phyloP scores from a whole-genome alignment of 192 early-diverging fungal genomes.

The Lobosporangium transversale region DNA sequence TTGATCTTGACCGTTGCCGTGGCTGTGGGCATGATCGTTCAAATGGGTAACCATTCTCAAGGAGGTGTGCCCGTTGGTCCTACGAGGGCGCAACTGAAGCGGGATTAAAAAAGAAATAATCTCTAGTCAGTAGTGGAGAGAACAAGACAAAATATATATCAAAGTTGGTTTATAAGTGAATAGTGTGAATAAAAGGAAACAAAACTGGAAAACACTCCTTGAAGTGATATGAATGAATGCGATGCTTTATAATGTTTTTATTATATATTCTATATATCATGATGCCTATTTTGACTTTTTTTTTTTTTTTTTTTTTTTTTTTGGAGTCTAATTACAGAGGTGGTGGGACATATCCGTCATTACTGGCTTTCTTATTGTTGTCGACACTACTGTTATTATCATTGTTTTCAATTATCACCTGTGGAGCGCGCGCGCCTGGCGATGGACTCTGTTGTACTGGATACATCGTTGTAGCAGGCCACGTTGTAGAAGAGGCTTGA shows the following conservation, averaged over 20 bases:
- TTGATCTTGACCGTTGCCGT: constrained; percentile 22
- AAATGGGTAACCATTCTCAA: constrained; percentile 42
- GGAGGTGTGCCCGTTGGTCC: constrained; percentile 50
- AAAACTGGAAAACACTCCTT: too few relatives aligned
- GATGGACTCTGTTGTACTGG: constrained; percentile 11
- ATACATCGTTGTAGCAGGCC: background rate
- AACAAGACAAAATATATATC: too few relatives aligned
- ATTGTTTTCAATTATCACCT: constrained; percentile 16
- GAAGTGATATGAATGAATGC: too few relatives aligned
- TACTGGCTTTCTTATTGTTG: background rate
- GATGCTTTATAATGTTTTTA: constrained; percentile 2
- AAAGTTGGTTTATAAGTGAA: too few relatives aligned
- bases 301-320: too few relatives aligned
- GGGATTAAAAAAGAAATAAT: constrained; percentile 26
- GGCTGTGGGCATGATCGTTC: constrained; percentile 35
- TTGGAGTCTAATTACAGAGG: constrained; percentile 12
- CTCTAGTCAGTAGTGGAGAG: too few relatives aligned
- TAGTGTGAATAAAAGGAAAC: background rate
- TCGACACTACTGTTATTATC: background rate
- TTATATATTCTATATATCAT: too few relatives aligned
- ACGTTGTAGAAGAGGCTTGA: background rate
- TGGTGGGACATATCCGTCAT: constrained; percentile 12
- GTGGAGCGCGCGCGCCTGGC: constrained; percentile 27
- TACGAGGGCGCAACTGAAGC: constrained; percentile 44
- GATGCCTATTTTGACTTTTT: too few relatives aligned